Evolutionary conservation across 2,329 filamentous ascomycete genomes (phyloP), one percentile per base, ranked within the genome.

Genomic region (Zymoseptoria brevis): DNA sequence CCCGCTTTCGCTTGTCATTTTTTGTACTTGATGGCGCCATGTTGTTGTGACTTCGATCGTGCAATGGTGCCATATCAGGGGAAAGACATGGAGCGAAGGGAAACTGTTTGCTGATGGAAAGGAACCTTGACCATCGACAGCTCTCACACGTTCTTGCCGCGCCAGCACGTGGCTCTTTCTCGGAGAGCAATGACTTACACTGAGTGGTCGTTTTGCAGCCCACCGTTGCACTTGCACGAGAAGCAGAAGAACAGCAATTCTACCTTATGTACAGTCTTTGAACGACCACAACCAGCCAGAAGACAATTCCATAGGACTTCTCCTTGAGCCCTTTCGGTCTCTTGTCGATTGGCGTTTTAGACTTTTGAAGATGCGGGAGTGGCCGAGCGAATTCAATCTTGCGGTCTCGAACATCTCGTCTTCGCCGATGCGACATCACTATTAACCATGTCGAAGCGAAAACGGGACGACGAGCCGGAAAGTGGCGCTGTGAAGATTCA

Each of bases 401-500:
- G 16, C 11, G 22, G 3, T 19, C 50, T 51, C 50, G 22, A 53
- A 30, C 29, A 16, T 53, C 22, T 53, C 11, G 22, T 53, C 22
- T 29, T 24, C 22, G 22, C 11, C 16, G 4, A 9, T 26, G 29
- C 19, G n/a, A 53, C 51, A 53, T n/a, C 22, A n/a, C 51, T n/a
- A 8, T 8, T 21, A 53, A 19, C 13, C 35, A 53, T 53, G 51
- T 64, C 66, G 13, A 71, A 73, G 66, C 66, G 69, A n/a, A 71
- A 71, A 60, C 63, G 70, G 35, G 66, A 68, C 21, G 53, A 56
- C 26, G 62, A 63, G 5, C 64, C 59, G 30, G 59, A 57, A 13
- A 58, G 41, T 9, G 55, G 53, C 72, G 75, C 29, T 75, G 71
- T 58, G 73, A 53, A 57, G 35, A 53, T 29, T 35, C 53, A 58